These are phyloP conservation scores for Arthrobotrys musiformis DNA, from an alignment of 2,329 filamentous ascomycete species.

Conservation along the genomic window DNA sequence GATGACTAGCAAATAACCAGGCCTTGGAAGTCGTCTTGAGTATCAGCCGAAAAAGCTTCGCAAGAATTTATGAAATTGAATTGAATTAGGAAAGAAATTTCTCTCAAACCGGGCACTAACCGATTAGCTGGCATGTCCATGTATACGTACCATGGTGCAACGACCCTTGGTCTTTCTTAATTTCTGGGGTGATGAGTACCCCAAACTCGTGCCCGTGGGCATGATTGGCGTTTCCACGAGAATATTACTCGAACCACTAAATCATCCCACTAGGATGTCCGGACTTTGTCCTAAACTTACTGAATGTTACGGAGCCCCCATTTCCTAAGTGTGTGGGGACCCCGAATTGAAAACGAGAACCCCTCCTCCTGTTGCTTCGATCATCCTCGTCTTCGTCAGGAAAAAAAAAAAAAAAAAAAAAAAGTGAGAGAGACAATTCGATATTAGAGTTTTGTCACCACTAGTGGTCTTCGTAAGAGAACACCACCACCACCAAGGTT, in stretches of 20 bases:
- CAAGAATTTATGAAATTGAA: neutral
- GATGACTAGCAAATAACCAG: neutral
- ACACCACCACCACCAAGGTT: slow-evolving; percentile 32
- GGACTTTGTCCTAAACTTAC: neutral
- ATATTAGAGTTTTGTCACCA: neutral
- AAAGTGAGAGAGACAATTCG: too few species aligned
- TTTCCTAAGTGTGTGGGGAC: slow-evolving; percentile 32
- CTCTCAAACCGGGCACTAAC: slow-evolving; percentile 8
- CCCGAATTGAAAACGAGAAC: slow-evolving; percentile 28
- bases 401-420: too few species aligned
- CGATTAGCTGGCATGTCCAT: neutral
- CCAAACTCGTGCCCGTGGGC: neutral
- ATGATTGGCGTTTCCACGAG: neutral
- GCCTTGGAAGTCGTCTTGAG: neutral
- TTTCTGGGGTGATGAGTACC: slow-evolving; percentile 1
- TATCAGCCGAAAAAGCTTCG: slow-evolving; percentile 19
- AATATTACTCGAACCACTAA: neutral
- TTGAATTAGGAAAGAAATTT: neutral
- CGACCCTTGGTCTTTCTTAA: slow-evolving; percentile 4
- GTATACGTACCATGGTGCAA: slow-evolving; percentile 30
- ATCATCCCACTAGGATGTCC: neutral
- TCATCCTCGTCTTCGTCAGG: neutral
- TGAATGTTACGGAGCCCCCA: slow-evolving; percentile 17
- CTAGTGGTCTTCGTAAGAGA: neutral
- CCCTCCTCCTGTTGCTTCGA: neutral